phyloP scores from a whole-genome alignment of 2,329 filamentous ascomycete species.

The Claviceps maximensis region DNA sequence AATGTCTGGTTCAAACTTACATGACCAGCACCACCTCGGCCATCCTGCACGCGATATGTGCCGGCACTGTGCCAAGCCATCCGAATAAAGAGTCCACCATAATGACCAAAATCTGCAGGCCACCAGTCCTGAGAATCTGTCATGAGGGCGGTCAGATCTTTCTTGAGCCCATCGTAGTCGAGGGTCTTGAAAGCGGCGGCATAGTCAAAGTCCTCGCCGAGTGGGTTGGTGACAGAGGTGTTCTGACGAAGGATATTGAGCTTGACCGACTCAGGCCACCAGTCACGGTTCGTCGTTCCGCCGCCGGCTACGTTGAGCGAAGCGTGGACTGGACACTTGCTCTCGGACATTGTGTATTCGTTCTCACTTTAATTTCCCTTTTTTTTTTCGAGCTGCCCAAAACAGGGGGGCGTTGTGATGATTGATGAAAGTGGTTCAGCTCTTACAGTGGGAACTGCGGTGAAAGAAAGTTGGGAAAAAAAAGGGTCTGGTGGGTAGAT shows the following conservation, averaged over 20 bases:
- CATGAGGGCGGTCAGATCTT: constrained; percentile 58
- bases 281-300: constrained; percentile 56
- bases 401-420: not conserved
- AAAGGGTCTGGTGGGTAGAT: not conserved
- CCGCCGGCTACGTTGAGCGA: constrained; percentile 37
- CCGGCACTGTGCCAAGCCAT: constrained; percentile 74
- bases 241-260: constrained; percentile 65
- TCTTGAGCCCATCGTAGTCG: constrained; percentile 49
- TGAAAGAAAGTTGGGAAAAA: not conserved
- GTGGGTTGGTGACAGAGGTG: constrained; percentile 47
- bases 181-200: constrained; percentile 57
- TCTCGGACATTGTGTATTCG: constrained; percentile 12
- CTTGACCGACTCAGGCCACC: constrained; percentile 59
- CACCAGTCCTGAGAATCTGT: constrained; percentile 71
- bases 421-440: not conserved
- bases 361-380: no score
- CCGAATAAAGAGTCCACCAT: constrained; percentile 66
- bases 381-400: not conserved
- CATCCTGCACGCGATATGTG: constrained; percentile 63
- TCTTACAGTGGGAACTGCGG: not conserved
- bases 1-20: no score
- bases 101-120: constrained; percentile 73
- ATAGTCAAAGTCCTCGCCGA: constrained; percentile 58
- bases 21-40: constrained; percentile 59
- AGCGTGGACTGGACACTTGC: constrained; percentile 20